A percentile compares a stretch with the other conserved stretches of the same genome.
These are phyloP conservation scores for Serendipita vermifera DNA, from an alignment of 768 basidiomycete genomes.

Conservation along the genomic window DNA sequence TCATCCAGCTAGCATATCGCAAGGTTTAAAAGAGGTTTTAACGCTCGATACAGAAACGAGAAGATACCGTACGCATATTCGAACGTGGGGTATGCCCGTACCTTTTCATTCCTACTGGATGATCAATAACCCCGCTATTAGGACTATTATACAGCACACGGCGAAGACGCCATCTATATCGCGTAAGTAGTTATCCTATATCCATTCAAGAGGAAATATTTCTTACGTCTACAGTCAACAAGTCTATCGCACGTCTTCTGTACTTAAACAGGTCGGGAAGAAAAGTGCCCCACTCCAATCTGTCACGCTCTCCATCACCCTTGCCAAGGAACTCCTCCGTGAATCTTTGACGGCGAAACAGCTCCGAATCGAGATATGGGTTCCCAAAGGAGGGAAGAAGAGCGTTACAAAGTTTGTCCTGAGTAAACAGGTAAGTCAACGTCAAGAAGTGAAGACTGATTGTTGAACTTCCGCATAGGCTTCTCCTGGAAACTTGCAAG, in stretches of 20 bases:
- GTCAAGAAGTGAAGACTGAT: too few species aligned
- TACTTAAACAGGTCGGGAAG: conserved; percentile 78
- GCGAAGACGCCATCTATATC: conserved; percentile 75
- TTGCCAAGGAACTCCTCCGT: conserved; percentile 70
- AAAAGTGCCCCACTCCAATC: conserved; percentile 43
- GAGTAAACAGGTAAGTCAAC: conserved; percentile 69
- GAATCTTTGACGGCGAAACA: conserved; percentile 86
- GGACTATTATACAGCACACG: conserved; percentile 82
- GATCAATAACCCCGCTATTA: conserved; percentile 10
- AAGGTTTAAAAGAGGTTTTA: too few species aligned
- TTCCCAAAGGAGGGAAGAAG: conserved; percentile 57
- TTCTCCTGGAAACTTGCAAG: conserved; percentile 58
- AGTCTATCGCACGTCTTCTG: conserved; percentile 77
- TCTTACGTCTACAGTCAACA: conserved; percentile 30
- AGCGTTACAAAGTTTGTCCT: conserved; percentile 62
- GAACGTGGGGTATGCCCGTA: conserved; percentile 45
- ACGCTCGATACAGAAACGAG: conserved; percentile 19
- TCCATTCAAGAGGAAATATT: background rate
- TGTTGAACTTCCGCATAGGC: conserved; percentile 31
- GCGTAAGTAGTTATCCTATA: too few species aligned
- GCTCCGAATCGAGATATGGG: conserved; percentile 86
- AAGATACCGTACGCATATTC: conserved; percentile 79
- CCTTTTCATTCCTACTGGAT: too few species aligned
- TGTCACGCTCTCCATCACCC: conserved; percentile 59
- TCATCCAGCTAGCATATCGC: too few species aligned